Evolutionary conservation across 2,329 filamentous ascomycete genomes (phyloP).

Genomic region (Beauveria caledonica): DNA sequence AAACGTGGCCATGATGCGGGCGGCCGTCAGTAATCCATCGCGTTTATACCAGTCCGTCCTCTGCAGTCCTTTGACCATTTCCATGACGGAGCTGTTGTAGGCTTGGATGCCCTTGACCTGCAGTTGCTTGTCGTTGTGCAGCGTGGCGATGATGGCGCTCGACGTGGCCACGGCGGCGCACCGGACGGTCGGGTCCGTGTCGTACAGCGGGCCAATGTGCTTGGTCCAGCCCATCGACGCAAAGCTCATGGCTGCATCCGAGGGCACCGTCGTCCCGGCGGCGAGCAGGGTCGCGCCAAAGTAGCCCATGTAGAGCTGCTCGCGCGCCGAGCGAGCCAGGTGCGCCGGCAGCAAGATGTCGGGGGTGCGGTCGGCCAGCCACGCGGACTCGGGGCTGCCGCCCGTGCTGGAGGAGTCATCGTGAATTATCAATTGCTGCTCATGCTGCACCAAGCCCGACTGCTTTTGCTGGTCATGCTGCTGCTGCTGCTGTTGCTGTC

Average conservation of each 20-base stretch:
- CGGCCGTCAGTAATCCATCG: constrained; percentile 13
- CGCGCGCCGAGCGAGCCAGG: constrained; percentile 13
- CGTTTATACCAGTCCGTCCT: constrained; percentile 12
- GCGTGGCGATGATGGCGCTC: constrained; percentile 15
- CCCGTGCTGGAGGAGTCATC: background rate
- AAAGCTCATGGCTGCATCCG: constrained; percentile 9
- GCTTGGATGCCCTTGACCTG: constrained; percentile 17
- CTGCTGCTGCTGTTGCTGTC: constrained; percentile 2
- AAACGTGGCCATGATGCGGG: constrained; percentile 16
- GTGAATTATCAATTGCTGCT: background rate
- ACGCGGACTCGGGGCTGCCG: background rate
- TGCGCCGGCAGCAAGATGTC: constrained; percentile 7
- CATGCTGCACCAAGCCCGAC: background rate
- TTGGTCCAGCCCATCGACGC: constrained; percentile 17
- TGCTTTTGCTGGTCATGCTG: background rate
- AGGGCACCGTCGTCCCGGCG: constrained; percentile 11
- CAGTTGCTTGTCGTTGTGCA: constrained; percentile 14
- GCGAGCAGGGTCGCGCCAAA: constrained; percentile 13
- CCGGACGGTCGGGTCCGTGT: constrained; percentile 14
- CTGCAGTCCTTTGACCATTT: constrained; percentile 12
- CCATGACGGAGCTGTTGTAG: constrained; percentile 16
- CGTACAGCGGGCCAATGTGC: constrained; percentile 15
- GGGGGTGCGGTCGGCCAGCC: background rate
- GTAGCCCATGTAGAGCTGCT: constrained; percentile 14
- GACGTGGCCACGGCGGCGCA: constrained; percentile 17